Percentiles rank a stretch among this genome's conserved stretches.
phyloP scores from a whole-genome alignment of 2,329 filamentous ascomycete genomes.

The Fusarium sp. region DNA sequence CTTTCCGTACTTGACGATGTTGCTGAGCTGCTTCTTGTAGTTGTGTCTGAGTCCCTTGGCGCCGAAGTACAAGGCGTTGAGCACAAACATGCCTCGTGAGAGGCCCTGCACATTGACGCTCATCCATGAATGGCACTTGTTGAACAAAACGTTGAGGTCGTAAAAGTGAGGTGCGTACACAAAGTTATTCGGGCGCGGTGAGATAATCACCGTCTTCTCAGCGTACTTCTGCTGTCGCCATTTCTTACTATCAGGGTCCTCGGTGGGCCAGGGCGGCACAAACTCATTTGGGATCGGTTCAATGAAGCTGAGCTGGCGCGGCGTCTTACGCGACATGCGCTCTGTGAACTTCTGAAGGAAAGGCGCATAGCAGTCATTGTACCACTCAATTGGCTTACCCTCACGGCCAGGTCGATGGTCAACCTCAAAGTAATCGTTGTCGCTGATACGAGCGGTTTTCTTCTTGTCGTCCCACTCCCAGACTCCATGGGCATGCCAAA shows the following conservation, averaged over 20 bases:
- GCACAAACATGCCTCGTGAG: conserved; percentile 56
- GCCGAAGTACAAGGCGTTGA: conserved; percentile 58
- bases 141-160: conserved; percentile 58
- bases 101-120: conserved; percentile 59
- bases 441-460: conserved; percentile 47
- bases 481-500: conserved; percentile 58
- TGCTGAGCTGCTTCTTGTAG: conserved; percentile 56
- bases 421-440: conserved; percentile 54
- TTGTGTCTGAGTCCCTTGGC: conserved; percentile 55
- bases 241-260: conserved; percentile 25
- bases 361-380: conserved; percentile 58
- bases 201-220: conserved; percentile 48
- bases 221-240: conserved; percentile 45
- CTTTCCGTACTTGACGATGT: conserved; percentile 53
- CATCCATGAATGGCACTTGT: conserved; percentile 54
- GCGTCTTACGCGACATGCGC: conserved; percentile 51
- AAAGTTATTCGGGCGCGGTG: conserved; percentile 51
- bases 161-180: conserved; percentile 61
- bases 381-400: conserved; percentile 57
- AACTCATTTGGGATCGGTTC: conserved; percentile 60
- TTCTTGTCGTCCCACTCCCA: conserved; percentile 54
- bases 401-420: conserved; percentile 56
- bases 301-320: conserved; percentile 54
- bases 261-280: conserved; percentile 54
- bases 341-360: conserved; percentile 56